These are phyloP conservation scores for Trypanosoma scelopori DNA, from an alignment of 208 protist species.

Conservation along the genomic window DNA sequence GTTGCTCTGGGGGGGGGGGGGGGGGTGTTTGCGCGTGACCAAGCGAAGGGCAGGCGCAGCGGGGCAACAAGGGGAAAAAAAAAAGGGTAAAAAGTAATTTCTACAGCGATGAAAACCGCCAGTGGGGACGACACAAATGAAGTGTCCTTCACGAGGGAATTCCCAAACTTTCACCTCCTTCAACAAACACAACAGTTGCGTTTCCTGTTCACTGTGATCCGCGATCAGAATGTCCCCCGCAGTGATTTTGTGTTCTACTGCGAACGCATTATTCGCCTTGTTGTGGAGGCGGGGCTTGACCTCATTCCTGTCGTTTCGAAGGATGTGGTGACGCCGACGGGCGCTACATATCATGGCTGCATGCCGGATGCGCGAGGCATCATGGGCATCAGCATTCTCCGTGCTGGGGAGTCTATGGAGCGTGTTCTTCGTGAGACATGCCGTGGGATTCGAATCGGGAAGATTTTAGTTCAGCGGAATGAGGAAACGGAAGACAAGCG, in stretches of 20 bases:
- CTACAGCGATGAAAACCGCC: neutral
- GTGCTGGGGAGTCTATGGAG: conserved; percentile 97
- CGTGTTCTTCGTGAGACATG: conserved; percentile 91
- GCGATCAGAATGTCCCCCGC: conserved; percentile 85
- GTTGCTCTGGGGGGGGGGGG: no score
- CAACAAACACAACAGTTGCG: conserved; percentile 89
- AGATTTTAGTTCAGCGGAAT: conserved; percentile 98
- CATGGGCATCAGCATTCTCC: conserved; percentile 96
- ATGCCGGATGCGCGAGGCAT: conserved; percentile 79
- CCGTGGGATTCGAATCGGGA: conserved; percentile 96
- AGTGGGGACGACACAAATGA: neutral
- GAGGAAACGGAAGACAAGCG: conserved; percentile 86
- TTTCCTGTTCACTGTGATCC: conserved; percentile 95
- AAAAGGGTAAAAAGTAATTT: neutral
- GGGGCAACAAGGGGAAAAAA: neutral
- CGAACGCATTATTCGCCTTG: conserved; percentile 94
- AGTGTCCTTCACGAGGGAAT: conserved; percentile 20
- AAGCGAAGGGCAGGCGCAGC: no score
- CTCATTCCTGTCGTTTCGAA: conserved; percentile 84
- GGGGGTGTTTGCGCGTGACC: no score
- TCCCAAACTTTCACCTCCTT: conserved; percentile 57
- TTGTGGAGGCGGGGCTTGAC: conserved; percentile 92
- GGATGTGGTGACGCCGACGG: conserved; percentile 93
- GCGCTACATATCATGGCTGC: conserved; percentile 72
- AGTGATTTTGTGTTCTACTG: conserved; percentile 97